A percentile compares a stretch with the other conserved stretches of the same genome.
These are phyloP conservation scores for Entoloma clypeatum DNA, from an alignment of 1,284 basidiomycete species.

Conservation along the genomic window DNA sequence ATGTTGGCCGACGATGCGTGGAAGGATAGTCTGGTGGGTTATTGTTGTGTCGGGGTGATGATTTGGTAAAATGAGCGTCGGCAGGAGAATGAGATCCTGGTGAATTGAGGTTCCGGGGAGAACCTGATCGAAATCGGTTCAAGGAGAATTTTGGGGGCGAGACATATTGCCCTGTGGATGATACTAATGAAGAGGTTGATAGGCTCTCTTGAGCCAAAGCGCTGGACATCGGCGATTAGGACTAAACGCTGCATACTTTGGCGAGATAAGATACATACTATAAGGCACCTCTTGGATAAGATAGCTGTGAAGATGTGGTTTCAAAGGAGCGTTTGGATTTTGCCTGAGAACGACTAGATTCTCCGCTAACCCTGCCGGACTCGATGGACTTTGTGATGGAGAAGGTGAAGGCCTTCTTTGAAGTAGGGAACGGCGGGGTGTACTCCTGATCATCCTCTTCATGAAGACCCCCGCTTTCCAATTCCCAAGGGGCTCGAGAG, in stretches of 20 bases:
- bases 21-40: slow-evolving; percentile 13
- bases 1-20: slow-evolving; percentile 11
- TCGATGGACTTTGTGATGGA: slow-evolving; percentile 45
- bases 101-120: slow-evolving; percentile 16
- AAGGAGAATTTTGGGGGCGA: slow-evolving; percentile 30
- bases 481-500: slow-evolving; percentile 77
- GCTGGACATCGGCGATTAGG: slow-evolving; percentile 27
- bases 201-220: slow-evolving; percentile 57
- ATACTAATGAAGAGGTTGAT: slow-evolving; percentile 50
- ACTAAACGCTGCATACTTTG: slow-evolving; percentile 6
- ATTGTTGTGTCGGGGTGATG: slow-evolving; percentile 14
- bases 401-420: slow-evolving; percentile 36
- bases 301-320: slow-evolving; percentile 45
- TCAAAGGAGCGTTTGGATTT: slow-evolving; percentile 59
- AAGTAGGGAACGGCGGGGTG: slow-evolving; percentile 25
- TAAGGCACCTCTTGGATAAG: slow-evolving; percentile 47
- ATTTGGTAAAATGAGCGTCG: slow-evolving; percentile 8
- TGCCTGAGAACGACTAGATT: slow-evolving; percentile 52
- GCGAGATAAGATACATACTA: slow-evolving; percentile 43
- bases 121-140: slow-evolving; percentile 17
- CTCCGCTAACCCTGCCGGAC: slow-evolving; percentile 54
- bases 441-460: slow-evolving; percentile 46
- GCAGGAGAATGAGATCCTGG: slow-evolving; percentile 19
- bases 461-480: slow-evolving; percentile 43
- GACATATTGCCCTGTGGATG: slow-evolving; percentile 30